These are phyloP conservation scores for Lobulomyces angularis DNA, from an alignment of 192 early-diverging fungal species.

Conservation along the genomic window DNA sequence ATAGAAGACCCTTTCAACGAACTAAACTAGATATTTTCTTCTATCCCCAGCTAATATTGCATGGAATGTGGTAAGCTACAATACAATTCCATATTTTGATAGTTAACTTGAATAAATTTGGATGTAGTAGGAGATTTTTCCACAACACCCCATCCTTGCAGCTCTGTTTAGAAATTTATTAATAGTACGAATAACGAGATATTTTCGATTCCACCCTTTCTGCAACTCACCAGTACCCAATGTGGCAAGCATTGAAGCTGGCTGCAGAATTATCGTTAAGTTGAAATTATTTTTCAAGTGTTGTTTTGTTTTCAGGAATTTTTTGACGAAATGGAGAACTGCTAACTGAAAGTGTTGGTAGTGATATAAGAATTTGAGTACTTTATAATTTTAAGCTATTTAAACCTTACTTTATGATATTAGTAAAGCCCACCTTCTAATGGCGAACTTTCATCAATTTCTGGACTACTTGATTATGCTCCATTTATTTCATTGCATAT, in stretches of 20 bases:
- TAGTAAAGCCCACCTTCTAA: constrained; percentile 20
- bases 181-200: constrained; percentile 89
- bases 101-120: too few relatives aligned
- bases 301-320: constrained; percentile 40
- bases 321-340: constrained; percentile 46
- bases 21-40: constrained; percentile 97
- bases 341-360: constrained; percentile 39
- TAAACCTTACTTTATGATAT: constrained; percentile 46
- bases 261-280: too few relatives aligned
- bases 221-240: constrained; percentile 81
- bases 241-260: constrained; percentile 92
- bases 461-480: constrained; percentile 47
- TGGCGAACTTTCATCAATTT: constrained; percentile 38
- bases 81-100: too few relatives aligned
- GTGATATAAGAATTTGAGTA: constrained; percentile 24
- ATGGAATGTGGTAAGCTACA: too few relatives aligned
- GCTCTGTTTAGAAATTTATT: constrained; percentile 89
- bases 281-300: constrained; percentile 5
- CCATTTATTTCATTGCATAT: constrained; percentile 46
- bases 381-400: constrained; percentile 36
- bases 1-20: constrained; percentile 89
- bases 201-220: constrained; percentile 87
- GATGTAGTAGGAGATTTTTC: too few relatives aligned
- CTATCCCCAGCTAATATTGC: constrained; percentile 97
- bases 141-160: constrained; percentile 88